Evolutionary conservation across 371 early-diverging fungal genomes (phyloP).

Genomic region (Capillidium rhysosporum): DNA sequence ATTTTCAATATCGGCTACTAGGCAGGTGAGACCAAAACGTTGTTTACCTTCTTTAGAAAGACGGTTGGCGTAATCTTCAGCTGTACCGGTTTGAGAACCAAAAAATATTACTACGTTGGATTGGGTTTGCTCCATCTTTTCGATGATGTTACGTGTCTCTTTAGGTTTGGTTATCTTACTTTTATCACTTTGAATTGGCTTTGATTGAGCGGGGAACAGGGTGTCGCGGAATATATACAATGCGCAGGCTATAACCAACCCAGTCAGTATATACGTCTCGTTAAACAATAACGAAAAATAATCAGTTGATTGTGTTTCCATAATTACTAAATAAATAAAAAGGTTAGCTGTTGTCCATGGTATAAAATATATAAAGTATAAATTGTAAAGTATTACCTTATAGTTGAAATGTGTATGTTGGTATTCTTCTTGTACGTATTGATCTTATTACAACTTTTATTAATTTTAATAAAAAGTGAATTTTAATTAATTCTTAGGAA

Average conservation of each 20-base stretch:
- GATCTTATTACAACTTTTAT: too few species aligned
- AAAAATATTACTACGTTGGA: conserved; percentile 52
- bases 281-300: not conserved
- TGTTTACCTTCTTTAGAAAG: conserved; percentile 62
- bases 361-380: too few species aligned
- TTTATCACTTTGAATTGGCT: not conserved
- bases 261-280: not conserved
- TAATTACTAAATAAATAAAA: not conserved
- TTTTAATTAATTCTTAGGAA: too few species aligned
- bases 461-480: too few species aligned
- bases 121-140: conserved; percentile 3
- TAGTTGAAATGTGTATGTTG: too few species aligned
- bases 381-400: too few species aligned
- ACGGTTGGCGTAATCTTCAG: conserved; percentile 83
- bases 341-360: too few species aligned
- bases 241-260: not conserved
- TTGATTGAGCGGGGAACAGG: not conserved
- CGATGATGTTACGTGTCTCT: conserved; percentile 2
- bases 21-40: conserved; percentile 46
- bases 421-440: too few species aligned
- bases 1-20: conserved; percentile 71
- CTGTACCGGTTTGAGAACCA: conserved; percentile 93
- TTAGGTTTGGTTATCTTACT: not conserved
- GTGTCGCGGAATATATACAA: not conserved
- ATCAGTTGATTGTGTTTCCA: not conserved